Conservation (phyloP, 371 early-diverging fungal genomes). For the Mucor velutinosus region DNA sequence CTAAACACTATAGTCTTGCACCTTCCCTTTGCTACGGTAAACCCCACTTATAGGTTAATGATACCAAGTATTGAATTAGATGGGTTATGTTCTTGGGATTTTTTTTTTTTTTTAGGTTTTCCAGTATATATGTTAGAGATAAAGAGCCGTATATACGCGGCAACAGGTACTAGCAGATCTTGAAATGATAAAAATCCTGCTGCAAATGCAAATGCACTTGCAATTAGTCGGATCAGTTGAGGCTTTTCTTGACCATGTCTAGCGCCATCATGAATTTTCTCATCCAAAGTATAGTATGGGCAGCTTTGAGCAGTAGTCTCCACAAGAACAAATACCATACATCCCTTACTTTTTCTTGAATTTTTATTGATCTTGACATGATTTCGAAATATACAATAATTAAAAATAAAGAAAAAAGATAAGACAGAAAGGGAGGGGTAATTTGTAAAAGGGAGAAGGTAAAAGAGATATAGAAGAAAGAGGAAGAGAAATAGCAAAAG, state of each 20-base stretch:
- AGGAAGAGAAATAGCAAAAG: neutral
- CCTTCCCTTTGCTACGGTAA: too few species aligned
- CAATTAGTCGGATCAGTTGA: too few species aligned
- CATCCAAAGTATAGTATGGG: neutral
- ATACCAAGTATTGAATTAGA: too few species aligned
- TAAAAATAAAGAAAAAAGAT: slow-evolving; percentile 1
- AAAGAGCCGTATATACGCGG: neutral
- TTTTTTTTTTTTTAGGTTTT: too few species aligned
- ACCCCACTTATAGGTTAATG: too few species aligned
- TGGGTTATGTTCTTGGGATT: too few species aligned
- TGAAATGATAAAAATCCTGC: neutral
- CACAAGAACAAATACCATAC: neutral
- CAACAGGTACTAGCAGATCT: neutral
- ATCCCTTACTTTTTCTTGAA: neutral
- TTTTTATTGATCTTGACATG: slow-evolving; percentile 1
- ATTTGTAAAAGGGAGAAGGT: neutral
- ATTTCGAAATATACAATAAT: slow-evolving; percentile 2
- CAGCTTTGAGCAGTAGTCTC: too few species aligned
- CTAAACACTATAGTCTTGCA: too few species aligned
- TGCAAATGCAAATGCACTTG: too few species aligned
- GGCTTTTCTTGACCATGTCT: neutral
- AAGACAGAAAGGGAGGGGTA: neutral
- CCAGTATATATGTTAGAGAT: too few species aligned
- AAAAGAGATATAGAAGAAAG: neutral
- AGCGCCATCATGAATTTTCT: neutral